phyloP scores from a whole-genome alignment of 805 yeast genomes.

The Metschnikowia peoriensis region DNA sequence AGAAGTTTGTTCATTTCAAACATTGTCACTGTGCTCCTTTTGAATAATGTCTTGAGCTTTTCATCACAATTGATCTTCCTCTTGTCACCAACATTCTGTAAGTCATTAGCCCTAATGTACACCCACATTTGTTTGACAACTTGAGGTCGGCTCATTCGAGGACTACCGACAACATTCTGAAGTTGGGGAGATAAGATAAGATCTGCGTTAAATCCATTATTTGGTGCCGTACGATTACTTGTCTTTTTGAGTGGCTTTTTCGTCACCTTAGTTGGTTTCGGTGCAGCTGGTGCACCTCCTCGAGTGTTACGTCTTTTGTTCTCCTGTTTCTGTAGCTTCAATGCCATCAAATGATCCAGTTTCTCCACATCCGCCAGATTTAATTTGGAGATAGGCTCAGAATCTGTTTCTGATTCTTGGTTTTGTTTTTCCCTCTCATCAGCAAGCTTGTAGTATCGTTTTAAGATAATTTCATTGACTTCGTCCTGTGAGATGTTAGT shows the following conservation, averaged over 20 bases:
- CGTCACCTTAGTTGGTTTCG: constrained; percentile 15
- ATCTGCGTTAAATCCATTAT: constrained; percentile 42
- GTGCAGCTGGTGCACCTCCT: constrained; percentile 10
- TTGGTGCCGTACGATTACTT: constrained; percentile 19
- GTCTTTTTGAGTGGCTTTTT: constrained; percentile 1
- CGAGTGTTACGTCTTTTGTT: constrained; percentile 11
- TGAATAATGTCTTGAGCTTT: constrained; percentile 55
- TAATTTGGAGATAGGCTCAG: constrained; percentile 10
- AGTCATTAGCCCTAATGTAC: constrained; percentile 57
- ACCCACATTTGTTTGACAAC: constrained; percentile 70
- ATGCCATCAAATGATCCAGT: constrained; percentile 54
- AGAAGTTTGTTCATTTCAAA: constrained; percentile 59
- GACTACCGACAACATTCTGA: constrained; percentile 42
- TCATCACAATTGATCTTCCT: constrained; percentile 67
- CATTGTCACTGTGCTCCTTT: constrained; percentile 52
- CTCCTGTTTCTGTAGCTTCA: constrained; percentile 39
- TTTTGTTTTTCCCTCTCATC: constrained; percentile 29
- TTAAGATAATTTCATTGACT: constrained; percentile 59
- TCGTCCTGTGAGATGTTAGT: constrained; percentile 43
- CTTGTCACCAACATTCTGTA: constrained; percentile 67
- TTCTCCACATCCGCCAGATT: constrained; percentile 29
- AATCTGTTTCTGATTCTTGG: not conserved
- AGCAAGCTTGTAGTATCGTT: constrained; percentile 50
- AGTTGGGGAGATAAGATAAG: constrained; percentile 51
- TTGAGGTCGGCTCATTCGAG: constrained; percentile 59